These are phyloP conservation scores for Lonicera japonica DNA, from an alignment of 129 eudicot genomes.

Conservation along the genomic window DNA sequence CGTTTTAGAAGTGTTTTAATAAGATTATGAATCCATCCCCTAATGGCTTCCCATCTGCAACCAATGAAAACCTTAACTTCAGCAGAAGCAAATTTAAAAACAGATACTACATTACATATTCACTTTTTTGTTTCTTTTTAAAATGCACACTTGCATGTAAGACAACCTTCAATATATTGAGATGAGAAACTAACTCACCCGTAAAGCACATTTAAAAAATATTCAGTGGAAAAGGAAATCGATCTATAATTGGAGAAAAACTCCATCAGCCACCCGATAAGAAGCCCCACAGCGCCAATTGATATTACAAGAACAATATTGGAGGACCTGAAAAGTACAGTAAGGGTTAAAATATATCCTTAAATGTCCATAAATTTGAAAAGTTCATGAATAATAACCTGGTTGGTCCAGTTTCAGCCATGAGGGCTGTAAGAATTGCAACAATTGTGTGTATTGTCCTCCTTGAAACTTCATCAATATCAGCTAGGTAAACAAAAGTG, in stretches of 20 bases:
- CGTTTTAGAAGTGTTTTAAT: constrained; percentile 56
- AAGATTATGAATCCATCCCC: constrained; percentile 40
- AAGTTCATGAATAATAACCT: constrained; percentile 30
- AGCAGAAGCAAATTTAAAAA: background rate
- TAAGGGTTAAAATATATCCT: background rate
- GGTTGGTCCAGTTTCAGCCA: constrained; percentile 85
- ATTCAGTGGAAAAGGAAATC: constrained; percentile 38
- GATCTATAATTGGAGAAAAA: constrained; percentile 44
- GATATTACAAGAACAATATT: constrained; percentile 70
- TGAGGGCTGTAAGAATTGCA: constrained; percentile 82
- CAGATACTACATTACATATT: background rate
- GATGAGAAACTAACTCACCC: constrained; percentile 35
- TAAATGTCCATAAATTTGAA: background rate
- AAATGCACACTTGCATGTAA: background rate
- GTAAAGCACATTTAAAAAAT: constrained; percentile 36
- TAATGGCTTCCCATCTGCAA: constrained; percentile 63
- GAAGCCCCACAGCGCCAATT: constrained; percentile 66
- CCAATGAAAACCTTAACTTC: background rate
- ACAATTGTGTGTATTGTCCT: constrained; percentile 85
- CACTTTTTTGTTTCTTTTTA: no score
- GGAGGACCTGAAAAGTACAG: constrained; percentile 52
- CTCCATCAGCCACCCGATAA: constrained; percentile 73
- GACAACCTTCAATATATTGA: background rate
- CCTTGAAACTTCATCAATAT: constrained; percentile 73
- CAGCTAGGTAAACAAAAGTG: constrained; percentile 79